Evolutionary conservation across 2,329 filamentous ascomycete genomes (phyloP), one percentile per base, ranked within the genome.

Genomic region (Beauveria scarabaeidicola): DNA sequence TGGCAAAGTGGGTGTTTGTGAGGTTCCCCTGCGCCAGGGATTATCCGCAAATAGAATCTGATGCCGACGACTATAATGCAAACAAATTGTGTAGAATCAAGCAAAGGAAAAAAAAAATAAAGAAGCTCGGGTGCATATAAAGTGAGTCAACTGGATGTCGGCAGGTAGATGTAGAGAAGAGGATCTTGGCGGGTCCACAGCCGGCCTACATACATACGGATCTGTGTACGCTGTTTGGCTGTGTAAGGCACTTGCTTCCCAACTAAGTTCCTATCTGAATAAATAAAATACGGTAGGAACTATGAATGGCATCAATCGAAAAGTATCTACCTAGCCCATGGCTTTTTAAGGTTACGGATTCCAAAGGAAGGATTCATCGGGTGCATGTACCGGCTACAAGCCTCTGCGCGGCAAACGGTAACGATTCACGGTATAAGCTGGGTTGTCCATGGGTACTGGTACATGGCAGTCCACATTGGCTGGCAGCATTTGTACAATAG

Each of bases 111-210:
- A 43, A 48, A 41, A 19, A 23, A 32, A 32, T 23, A 17, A 1
- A 11, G 21, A 44, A n/a, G 13, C 7, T n/a, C 32, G 11, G 44
- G 44, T 41, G 6, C 29, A 32, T 23, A 46, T n/a, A n/a, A 57
- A 6, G 54, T 44, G 55, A 57, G 36, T 52, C 55, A 58, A 58
- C 25, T 51, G 55, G 44, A 48, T 13, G 47, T 15, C 25, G 23
- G 25, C 38, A 43, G 11, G 25, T 46, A 43, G 55, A 58, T 51
- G 55, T 57, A 51, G 47, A 9, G 25, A 15, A 36, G 25, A 52
- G 47, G 47, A 58, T 58, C 55, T 58, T 48, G 55, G 55, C 55
- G 46, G 55, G 11, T 36, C 55, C 11, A 36, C 32, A 36, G 32
- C 32, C 32, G 11, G 32, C 32, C 11, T 36, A 36, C 13, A 15